Conservation (phyloP, 1,139 yeast species). For the Suhomyces anneliseae region DNA sequence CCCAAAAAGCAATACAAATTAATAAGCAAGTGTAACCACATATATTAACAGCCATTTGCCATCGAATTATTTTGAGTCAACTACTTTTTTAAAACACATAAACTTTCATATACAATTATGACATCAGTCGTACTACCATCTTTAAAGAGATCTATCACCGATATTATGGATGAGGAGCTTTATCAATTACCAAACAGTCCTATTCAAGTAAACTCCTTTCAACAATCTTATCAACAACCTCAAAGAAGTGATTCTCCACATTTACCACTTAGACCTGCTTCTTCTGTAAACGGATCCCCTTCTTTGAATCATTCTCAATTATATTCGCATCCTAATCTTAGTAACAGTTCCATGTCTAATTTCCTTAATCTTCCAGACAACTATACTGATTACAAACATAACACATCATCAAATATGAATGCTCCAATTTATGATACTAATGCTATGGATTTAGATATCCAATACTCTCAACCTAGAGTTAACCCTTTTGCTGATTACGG, state of each 20-base stretch:
- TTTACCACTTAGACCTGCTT: constrained; percentile 6
- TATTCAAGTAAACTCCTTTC: constrained; percentile 11
- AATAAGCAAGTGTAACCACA: constrained; percentile 10
- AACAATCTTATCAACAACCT: constrained; percentile 3
- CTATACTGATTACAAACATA: constrained; percentile 29
- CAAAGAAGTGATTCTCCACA: constrained; percentile 13
- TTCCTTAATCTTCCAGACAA: constrained; percentile 35
- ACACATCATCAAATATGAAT: background rate
- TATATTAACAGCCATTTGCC: constrained; percentile 14
- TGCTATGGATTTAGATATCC: constrained; percentile 14
- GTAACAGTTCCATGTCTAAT: constrained; percentile 23
- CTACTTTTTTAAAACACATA: constrained; percentile 1
- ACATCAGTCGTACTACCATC: constrained; percentile 50
- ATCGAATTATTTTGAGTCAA: constrained; percentile 4
- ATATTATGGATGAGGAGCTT: constrained; percentile 65
- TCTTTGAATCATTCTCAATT: constrained; percentile 16
- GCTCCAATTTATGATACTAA: constrained; percentile 9
- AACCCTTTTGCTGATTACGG: constrained; percentile 41
- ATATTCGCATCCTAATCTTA: constrained; percentile 15
- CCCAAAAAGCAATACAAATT: constrained; percentile 13
- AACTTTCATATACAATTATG: constrained; percentile 23
- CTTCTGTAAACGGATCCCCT: constrained; percentile 21
- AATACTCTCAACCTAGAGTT: constrained; percentile 11
- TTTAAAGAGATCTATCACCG: constrained; percentile 55
- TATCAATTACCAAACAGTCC: constrained; percentile 44